These are phyloP conservation scores for Aquilaria agallochum DNA, from an alignment of 441 rosid species.

Conservation along the genomic window DNA sequence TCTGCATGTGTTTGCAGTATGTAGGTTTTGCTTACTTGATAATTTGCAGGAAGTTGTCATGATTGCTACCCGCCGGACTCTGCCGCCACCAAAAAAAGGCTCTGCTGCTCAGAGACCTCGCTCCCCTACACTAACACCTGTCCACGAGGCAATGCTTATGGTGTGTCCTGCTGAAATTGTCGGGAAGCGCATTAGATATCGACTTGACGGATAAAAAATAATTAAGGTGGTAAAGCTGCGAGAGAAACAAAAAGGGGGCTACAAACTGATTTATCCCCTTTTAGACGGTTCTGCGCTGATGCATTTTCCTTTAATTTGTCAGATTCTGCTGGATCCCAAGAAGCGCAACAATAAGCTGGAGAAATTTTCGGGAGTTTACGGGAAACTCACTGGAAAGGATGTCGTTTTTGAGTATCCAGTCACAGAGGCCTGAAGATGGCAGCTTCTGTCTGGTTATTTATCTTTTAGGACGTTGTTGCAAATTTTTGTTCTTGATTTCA, in stretches of 20 bases:
- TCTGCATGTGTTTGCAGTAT: too few relatives aligned
- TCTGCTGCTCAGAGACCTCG: constrained; percentile 87
- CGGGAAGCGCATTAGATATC: constrained; percentile 72
- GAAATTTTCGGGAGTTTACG: constrained; percentile 59
- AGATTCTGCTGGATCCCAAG: constrained; percentile 75
- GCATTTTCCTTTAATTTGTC: not conserved
- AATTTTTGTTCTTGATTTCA: constrained; percentile 12
- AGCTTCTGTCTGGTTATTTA: constrained; percentile 3
- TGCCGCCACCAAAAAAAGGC: constrained; percentile 89
- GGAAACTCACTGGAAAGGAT: constrained; percentile 76
- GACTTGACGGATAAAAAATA: constrained; percentile 75
- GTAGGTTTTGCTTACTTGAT: too few relatives aligned
- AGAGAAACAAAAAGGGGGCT: too few relatives aligned
- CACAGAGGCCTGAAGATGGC: constrained; percentile 35
- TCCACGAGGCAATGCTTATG: constrained; percentile 73
- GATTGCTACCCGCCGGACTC: constrained; percentile 66
- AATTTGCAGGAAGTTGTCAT: constrained; percentile 58
- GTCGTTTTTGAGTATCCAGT: constrained; percentile 71
- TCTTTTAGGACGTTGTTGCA: constrained; percentile 17
- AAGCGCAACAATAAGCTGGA: constrained; percentile 69
- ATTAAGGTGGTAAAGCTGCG: constrained; percentile 41
- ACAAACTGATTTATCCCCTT: too few relatives aligned
- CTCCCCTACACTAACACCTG: constrained; percentile 70
- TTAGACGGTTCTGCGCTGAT: too few relatives aligned
- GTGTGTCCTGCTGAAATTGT: constrained; percentile 90